phyloP scores from a whole-genome alignment of 108 stramenopile species.

The Mediolabrus comicus region DNA sequence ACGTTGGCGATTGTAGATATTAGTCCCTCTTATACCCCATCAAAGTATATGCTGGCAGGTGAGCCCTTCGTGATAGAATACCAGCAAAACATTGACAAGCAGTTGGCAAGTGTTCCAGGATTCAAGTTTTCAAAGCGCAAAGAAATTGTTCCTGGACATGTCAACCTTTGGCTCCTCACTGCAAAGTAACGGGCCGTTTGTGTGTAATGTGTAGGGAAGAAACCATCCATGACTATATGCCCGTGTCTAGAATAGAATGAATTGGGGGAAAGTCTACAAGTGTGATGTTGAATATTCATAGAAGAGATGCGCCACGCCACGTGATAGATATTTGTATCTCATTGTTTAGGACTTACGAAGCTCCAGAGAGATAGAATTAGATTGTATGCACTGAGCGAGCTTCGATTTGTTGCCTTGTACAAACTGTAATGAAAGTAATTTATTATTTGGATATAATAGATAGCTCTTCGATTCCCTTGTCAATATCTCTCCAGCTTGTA shows the following conservation, averaged over 20 bases:
- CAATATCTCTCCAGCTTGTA: constrained; percentile 75
- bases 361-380: constrained; percentile 1
- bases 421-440: background rate
- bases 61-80: constrained; percentile 87
- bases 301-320: no score
- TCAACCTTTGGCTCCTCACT: constrained; percentile 52
- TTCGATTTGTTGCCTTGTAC: background rate
- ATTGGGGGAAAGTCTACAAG: no score
- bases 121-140: constrained; percentile 24
- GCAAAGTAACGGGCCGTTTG: background rate
- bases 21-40: constrained; percentile 59
- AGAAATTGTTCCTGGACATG: constrained; percentile 49
- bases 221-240: no score
- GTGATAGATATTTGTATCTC: background rate
- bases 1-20: constrained; percentile 78
- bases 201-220: no score
- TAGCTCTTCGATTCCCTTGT: constrained; percentile 44
- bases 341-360: background rate
- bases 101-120: constrained; percentile 40
- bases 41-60: constrained; percentile 67
- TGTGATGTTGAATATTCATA: no score
- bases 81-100: constrained; percentile 81
- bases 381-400: background rate
- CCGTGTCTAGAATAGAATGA: no score
- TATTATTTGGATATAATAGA: background rate